Conservation (phyloP, 441 rosid genomes). For the Gossypium davidsonii region DNA sequence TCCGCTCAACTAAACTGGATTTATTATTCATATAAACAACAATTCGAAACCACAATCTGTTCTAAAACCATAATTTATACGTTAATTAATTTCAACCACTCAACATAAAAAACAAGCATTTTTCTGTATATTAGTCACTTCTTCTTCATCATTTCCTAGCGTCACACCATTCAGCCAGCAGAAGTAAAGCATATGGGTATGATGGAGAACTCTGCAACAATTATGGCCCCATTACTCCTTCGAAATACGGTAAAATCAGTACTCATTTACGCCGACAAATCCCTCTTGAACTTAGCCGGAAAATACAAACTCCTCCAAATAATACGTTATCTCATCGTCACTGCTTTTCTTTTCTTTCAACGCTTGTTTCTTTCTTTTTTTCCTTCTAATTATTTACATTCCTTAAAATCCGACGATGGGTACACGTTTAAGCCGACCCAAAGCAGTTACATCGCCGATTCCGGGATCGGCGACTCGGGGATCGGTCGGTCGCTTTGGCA, state of each 20-base stretch:
- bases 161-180: too few species aligned
- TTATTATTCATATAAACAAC: too few species aligned
- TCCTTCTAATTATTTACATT: conserved; percentile 21
- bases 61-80: too few species aligned
- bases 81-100: too few species aligned
- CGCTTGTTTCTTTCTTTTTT: conserved; percentile 40
- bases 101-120: too few species aligned
- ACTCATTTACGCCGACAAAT: conserved; percentile 52
- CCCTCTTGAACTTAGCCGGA: conserved; percentile 36
- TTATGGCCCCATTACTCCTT: conserved; percentile 47
- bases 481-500: conserved; percentile 67
- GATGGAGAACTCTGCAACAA: conserved; percentile 37
- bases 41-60: too few species aligned
- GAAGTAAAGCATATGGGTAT: conserved; percentile 4
- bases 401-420: not conserved
- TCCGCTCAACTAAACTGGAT: too few species aligned
- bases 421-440: conserved; percentile 7
- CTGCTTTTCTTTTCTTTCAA: conserved; percentile 51
- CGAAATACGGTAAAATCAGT: conserved; percentile 43
- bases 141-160: too few species aligned
- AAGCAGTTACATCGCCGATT: not conserved
- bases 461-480: conserved; percentile 39
- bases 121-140: too few species aligned
- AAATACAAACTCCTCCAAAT: conserved; percentile 41
- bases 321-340: conserved; percentile 36